A percentile compares a stretch with the other conserved stretches of the same genome.
Conservation (phyloP, 2,329 filamentous ascomycete species). For the Talaromyces sp. region DNA sequence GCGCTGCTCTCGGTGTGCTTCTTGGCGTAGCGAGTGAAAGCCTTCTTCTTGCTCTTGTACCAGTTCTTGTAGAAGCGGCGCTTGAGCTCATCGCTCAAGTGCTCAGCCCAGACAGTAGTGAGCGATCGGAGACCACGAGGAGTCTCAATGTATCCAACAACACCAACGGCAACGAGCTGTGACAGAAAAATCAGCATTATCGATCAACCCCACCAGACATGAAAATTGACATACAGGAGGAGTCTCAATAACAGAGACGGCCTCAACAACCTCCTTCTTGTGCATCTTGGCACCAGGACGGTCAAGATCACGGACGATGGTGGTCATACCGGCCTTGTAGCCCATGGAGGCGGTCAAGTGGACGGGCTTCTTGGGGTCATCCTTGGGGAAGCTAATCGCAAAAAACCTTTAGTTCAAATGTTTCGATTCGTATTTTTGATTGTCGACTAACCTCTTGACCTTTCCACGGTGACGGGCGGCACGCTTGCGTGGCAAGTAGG, state of each 20-base stretch:
- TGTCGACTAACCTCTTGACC: slow-evolving; percentile 88
- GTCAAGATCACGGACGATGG: slow-evolving; percentile 98
- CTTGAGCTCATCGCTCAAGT: slow-evolving; percentile 97
- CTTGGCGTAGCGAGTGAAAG: slow-evolving; percentile 99
- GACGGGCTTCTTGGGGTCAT: slow-evolving; percentile 99
- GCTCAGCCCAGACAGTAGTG: slow-evolving; percentile 99
- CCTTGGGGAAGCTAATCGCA: slow-evolving; percentile 84
- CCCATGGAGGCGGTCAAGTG: slow-evolving; percentile 97
- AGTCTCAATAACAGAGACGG: slow-evolving; percentile 82
- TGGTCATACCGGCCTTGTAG: slow-evolving; percentile 99
- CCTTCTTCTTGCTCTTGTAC: slow-evolving; percentile 99
- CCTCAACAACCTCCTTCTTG: slow-evolving; percentile 97
- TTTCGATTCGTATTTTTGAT: neutral
- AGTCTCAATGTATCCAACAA: slow-evolving; percentile 99
- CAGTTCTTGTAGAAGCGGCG: slow-evolving; percentile 99
- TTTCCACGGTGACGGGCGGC: slow-evolving; percentile 91
- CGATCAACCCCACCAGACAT: neutral
- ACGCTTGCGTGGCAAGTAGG: slow-evolving; percentile 84
- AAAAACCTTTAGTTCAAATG: slow-evolving; percentile 23
- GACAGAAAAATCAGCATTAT: slow-evolving; percentile 26
- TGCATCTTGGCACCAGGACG: slow-evolving; percentile 98
- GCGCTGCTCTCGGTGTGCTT: slow-evolving; percentile 94
- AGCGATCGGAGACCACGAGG: slow-evolving; percentile 98
- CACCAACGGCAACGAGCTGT: slow-evolving; percentile 99
- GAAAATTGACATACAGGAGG: slow-evolving; percentile 82